These are phyloP conservation scores for Beta vulgaris DNA, from an alignment of 148 eudicot genomes.

Conservation along the genomic window DNA sequence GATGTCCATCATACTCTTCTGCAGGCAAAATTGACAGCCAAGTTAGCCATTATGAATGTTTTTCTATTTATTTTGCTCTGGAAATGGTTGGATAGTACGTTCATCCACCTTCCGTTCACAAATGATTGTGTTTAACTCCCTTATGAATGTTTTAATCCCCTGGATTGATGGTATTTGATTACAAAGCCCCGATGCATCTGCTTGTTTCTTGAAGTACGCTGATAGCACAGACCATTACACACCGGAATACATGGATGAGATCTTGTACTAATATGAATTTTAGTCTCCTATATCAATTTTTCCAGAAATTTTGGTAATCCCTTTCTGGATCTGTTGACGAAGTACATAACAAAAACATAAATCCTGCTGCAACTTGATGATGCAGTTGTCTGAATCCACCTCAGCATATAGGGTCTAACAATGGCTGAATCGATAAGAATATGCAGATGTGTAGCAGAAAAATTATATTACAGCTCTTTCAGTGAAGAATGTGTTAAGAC, in stretches of 20 bases:
- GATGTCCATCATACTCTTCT: not conserved
- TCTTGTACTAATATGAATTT: not conserved
- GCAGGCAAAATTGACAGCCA: not conserved
- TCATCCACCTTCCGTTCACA: too few species aligned
- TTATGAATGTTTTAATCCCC: too few species aligned
- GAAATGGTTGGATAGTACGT: too few species aligned
- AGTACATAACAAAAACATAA: not conserved
- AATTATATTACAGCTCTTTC: not conserved
- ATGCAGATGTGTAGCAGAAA: not conserved
- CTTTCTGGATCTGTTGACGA: too few species aligned
- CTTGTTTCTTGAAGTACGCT: slow-evolving; percentile 6
- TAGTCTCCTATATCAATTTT: not conserved
- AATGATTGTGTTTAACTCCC: not conserved
- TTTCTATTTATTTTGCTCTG: too few species aligned
- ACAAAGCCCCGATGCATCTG: not conserved
- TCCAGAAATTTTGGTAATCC: not conserved
- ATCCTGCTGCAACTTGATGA: not conserved
- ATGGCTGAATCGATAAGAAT: not conserved
- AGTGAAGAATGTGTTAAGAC: not conserved
- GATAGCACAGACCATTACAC: not conserved
- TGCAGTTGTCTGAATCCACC: not conserved
- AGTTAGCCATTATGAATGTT: not conserved
- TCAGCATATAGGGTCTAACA: not conserved
- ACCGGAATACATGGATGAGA: not conserved
- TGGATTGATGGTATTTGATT: not conserved